Conservation (phyloP, 2,329 filamentous ascomycete species). For the Sporothrix sp. region DNA sequence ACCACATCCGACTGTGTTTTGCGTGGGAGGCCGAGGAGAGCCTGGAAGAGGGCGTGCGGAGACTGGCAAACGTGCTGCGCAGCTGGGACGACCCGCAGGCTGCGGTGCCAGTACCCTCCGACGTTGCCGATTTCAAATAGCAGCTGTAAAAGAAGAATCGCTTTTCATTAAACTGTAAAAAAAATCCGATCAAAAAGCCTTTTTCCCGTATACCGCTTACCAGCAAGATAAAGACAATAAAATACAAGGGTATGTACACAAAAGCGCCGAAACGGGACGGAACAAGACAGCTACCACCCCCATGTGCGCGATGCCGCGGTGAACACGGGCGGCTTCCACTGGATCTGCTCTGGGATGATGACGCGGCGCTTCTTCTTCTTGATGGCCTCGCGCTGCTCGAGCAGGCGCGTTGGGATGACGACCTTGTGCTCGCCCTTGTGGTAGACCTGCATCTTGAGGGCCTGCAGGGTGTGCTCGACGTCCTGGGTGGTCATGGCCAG, state of each 20-base stretch:
- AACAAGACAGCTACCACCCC: constrained; percentile 96
- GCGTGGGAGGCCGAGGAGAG: constrained; percentile 59
- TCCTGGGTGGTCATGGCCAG: constrained; percentile 97
- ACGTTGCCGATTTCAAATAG: constrained; percentile 12
- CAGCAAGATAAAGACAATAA: background rate
- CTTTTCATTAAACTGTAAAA: background rate
- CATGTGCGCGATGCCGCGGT: constrained; percentile 82
- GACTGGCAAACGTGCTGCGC: constrained; percentile 20
- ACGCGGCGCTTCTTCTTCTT: constrained; percentile 65
- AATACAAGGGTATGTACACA: too few species aligned
- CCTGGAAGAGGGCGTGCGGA: constrained; percentile 56
- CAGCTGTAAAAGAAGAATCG: too few species aligned
- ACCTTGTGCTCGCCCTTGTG: constrained; percentile 96
- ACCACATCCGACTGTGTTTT: constrained; percentile 58
- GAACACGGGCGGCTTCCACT: constrained; percentile 96
- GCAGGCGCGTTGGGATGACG: constrained; percentile 74
- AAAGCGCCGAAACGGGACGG: too few species aligned
- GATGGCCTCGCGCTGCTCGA: constrained; percentile 70
- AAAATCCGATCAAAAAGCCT: background rate
- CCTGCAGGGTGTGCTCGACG: constrained; percentile 88
- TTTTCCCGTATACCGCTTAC: constrained; percentile 2
- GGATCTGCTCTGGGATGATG: constrained; percentile 69
- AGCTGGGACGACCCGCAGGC: constrained; percentile 14
- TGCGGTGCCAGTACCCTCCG: too few species aligned
- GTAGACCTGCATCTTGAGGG: constrained; percentile 89